Percentiles rank a stretch among this genome's conserved stretches.
phyloP scores from a whole-genome alignment of 768 basidiomycete species.

The Pulveroboletus ravenelii region DNA sequence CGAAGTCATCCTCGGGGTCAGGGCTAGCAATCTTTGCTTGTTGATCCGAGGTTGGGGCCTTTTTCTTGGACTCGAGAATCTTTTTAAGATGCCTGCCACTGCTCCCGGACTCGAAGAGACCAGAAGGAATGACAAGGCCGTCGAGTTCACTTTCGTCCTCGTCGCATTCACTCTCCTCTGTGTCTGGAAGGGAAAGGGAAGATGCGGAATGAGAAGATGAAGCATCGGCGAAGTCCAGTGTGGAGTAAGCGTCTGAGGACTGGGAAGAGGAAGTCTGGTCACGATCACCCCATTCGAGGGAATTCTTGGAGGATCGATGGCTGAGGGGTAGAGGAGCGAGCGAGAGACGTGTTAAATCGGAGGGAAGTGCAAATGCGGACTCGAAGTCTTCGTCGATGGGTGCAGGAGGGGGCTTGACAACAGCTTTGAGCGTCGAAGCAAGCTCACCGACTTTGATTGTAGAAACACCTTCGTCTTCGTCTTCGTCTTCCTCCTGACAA shows the following conservation, averaged over 20 bases:
- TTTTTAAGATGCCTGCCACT: constrained; percentile 47
- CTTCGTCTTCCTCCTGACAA: constrained; percentile 47
- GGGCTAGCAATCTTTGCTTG: constrained; percentile 49
- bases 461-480: constrained; percentile 77
- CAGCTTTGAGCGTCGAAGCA: constrained; percentile 32
- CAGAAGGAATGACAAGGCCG: constrained; percentile 72
- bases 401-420: constrained; percentile 31
- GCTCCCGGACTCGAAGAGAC: constrained; percentile 69
- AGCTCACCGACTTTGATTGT: constrained; percentile 73
- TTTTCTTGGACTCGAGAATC: constrained; percentile 53
- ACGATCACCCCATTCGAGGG: constrained; percentile 82
- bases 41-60: constrained; percentile 50
- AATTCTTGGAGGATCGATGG: constrained; percentile 77
- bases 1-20: constrained; percentile 81
- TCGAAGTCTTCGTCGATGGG: constrained; percentile 73
- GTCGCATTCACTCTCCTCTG: constrained; percentile 65
- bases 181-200: constrained; percentile 59
- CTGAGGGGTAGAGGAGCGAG: constrained; percentile 72
- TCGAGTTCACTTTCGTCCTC: constrained; percentile 75
- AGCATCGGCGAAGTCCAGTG: constrained; percentile 68
- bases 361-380: constrained; percentile 75
- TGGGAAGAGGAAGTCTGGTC: constrained; percentile 79
- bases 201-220: constrained; percentile 71
- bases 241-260: constrained; percentile 84
- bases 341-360: constrained; percentile 76